Base-by-base conservation (phyloP, 306 rosid genomes). In the Trifolium fragiferum region DNA sequence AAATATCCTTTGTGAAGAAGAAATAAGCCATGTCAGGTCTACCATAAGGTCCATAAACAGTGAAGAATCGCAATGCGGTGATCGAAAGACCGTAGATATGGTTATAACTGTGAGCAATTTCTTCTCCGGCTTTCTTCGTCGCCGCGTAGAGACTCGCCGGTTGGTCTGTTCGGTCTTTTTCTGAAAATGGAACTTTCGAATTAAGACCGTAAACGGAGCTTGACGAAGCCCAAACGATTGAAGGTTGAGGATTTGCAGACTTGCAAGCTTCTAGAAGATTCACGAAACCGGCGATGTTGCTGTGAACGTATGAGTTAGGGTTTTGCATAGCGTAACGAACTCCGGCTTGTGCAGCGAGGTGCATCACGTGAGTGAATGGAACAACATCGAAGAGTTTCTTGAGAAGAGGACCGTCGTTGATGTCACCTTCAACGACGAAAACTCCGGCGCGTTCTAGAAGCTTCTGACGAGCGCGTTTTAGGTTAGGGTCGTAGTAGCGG, bases 21-120 rank as follows among this genome's bases (percentile, higher is more conserved):
- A 87, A 92, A 77, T 92, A 92, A 0, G 96, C 92, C 98, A 92
- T 92, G 63, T 90, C 92, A n/a, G 98, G 98, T n/a, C 96, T 81
- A 10, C 96, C 96, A 94, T 96, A 92, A 0, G 95, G 98, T 25
- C 98, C 98, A 59, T 90, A 92, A 15, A 92, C 96, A 0, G 98
- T 92, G 80, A 92, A 90, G 77, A 90, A 92, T 13, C 96, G 70
- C 76, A 92, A 76, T 8, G 90, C 96, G 0, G 98, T 92, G 43
- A 89, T 89, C 0, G 98, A 89, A 21, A 90, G 96, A 27, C 96
- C 98, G 19, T 90, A 84, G 37, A 92, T 92, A 47, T 92, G 94
- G 33, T 92, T 89, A 33, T 92, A 92, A 21, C 85, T 86, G 53
- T 92, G 95, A 0, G 95, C 91, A 51, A 90, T 90, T 80, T 86